phyloP scores from a whole-genome alignment of 2,329 filamentous ascomycete genomes.

The Botrytis fragariae region DNA sequence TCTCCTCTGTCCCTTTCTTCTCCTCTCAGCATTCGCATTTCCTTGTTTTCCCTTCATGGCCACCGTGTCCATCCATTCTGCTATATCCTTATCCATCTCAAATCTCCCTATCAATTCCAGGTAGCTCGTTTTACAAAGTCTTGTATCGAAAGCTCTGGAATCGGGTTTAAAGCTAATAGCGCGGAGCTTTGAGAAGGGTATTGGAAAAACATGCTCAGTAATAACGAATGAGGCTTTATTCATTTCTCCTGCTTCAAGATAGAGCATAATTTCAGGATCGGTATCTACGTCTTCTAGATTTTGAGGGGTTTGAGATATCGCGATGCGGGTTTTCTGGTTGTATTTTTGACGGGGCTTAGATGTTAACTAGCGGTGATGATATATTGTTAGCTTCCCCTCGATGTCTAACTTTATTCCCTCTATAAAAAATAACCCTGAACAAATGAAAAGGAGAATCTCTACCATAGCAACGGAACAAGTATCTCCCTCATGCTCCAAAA shows the following conservation, averaged over 20 bases:
- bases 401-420: neutral
- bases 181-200: neutral
- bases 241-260: neutral
- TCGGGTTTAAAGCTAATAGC: neutral
- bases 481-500: neutral
- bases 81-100: neutral
- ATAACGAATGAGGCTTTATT: neutral
- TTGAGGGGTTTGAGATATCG: neutral
- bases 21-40: neutral
- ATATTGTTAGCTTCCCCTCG: neutral
- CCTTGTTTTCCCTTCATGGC: neutral
- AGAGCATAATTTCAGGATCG: neutral
- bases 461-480: neutral
- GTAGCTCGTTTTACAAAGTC: neutral
- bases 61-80: neutral
- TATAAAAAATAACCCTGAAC: neutral
- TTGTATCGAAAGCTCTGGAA: neutral
- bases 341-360: neutral
- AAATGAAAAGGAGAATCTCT: neutral
- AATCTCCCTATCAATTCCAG: neutral
- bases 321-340: neutral
- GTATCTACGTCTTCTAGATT: neutral
- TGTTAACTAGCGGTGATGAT: neutral
- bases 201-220: neutral
- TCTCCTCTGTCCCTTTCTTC: neutral